Base-by-base conservation (phyloP, 2,329 filamentous ascomycete genomes). In the Didymella exigua region DNA sequence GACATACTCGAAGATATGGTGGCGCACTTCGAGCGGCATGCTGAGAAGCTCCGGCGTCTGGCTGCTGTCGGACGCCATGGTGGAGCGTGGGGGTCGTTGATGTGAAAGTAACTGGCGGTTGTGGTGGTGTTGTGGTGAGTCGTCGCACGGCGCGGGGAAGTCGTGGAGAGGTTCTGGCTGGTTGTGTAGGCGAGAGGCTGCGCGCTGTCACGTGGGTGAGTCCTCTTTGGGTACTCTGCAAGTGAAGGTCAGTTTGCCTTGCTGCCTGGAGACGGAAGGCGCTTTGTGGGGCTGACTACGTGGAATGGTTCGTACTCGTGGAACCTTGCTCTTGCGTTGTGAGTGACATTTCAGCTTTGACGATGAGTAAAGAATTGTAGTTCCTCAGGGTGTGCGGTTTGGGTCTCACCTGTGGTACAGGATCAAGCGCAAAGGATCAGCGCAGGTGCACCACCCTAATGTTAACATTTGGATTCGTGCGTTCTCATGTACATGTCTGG, bases 11-110 rank as follows among this genome's bases (percentile, higher is more conserved):
- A 68, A 75, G 56, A 74, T 69, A 14, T 47, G 46, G 41, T 72
- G 62, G 31, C 72, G 69, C 21, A 74, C 42, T 60, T 75, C 72
- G 41, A 73, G 61, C 3, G 72, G 72, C 9, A 73, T 60, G 45
- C 19, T 43, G 52, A 67, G 58, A 23, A 74, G 47, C 9, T 24
- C 43, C 4, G 27, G 47, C 4, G 36, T 13, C 3, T 47, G 26
- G 24, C n/a, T n/a, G n/a, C n/a, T n/a, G n/a, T 42, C 36, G 30
- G 18, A 21, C 1, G 36, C 18, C 53, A 56, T 56, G 18, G 23
- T 21, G 37, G 40, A 2, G 38, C 16, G 30, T n/a, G 16, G 19
- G 11, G 14, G 26, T 16, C 21, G 38, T 14, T 10, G 26, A 13
- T 1, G 14, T n/a, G n/a, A n/a, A n/a, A n/a, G n/a, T n/a, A n/a